Base-by-base conservation (phyloP, 768 basidiomycete species). In the Auriscalpium microsporum region DNA sequence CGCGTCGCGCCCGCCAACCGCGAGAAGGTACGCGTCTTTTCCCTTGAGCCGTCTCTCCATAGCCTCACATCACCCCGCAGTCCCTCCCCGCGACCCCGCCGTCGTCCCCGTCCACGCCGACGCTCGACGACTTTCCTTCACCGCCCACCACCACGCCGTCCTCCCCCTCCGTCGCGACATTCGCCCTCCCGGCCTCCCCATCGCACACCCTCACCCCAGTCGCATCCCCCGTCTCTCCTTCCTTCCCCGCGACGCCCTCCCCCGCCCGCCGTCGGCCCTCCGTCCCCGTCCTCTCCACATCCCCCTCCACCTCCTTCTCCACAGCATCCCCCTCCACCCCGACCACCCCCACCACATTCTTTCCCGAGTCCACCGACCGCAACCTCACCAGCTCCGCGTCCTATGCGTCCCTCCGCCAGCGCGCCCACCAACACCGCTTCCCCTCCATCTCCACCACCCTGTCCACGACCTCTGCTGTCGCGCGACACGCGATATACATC, bases 381-480 rank as follows among this genome's bases (percentile, higher is more conserved):
- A 38, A 51, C 10, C 61, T 62, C 38, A 55, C 55, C 17, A 50
- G 58, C 16, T 62, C 58, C 33, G 61, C 61, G 17, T 62, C 61
- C 10, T 62, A 62, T 10, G 58, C 59, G 34, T 62, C 61, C 17
- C 21, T 62, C 17, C 61, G 61, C 33, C 56, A 53, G 47, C 61
- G 61, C 21, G 49, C 46, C 16, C 54, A 42, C 38, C n/a, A 23
- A 16, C 16, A 23, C 16, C 61, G 61, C 16, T 60, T 56, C 53
- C 61, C 61, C 28, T 62, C 61, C n/a, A 57, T 62, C 13, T 62
- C 61, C 6, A 62, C 61, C 28, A 62, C 58, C 4, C 61, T 62
- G 2, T 62, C 61, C 37, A 52, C 56, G 3, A 52, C 40, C 45
- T 60, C 57, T 17, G 21, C 21, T 3, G 21, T 45, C 47, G n/a